Evolutionary conservation across 2,329 filamentous ascomycete genomes (phyloP), one percentile per base, ranked within the genome.

Genomic region (Colletotrichum tabaci): DNA sequence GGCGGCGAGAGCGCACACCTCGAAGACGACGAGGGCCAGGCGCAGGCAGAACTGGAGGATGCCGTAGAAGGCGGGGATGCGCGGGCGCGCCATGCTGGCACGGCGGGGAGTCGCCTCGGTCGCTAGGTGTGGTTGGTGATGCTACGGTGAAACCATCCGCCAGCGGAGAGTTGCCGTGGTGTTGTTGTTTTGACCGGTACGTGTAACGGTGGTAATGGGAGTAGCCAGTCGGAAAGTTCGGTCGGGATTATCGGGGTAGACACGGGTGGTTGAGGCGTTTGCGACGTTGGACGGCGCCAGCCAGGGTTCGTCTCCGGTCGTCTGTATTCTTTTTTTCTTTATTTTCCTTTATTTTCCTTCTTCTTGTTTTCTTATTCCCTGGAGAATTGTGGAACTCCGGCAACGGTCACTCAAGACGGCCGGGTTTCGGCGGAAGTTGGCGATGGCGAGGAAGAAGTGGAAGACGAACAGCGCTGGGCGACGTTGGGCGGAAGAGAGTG

Each of bases 21-120:
- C 72, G 18, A 74, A 65, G 23, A 74, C 73, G 50, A 74, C 66
- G 61, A 74, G 57, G 35, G 66, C 61, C 21, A 74, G 68, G 23
- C 73, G 73, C 30, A 74, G 68, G 61, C 73, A 74, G 66, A 74
- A 74, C 44, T 74, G 73, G 52, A 74, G 67, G 53, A 74, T 71
- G 72, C 73, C 73, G 26, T 74, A 74, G 53, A 69, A 60, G 49
- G 66, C 53, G 52, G 73, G 73, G 35, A 74, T 67, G 62, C 73
- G 72, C 44, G 47, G 65, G 62, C 73, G 73, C 46, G 73, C 58
- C 73, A 74, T 74, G 61, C 26, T 72, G 52, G 52, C 12, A 58
- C 35, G 68, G 38, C 44, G 42, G 56, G 21, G 18, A n/a, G 40
- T 35, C 40, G 50, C 52, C 52, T 62, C 65, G 26, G 26, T 58